Conservation (phyloP, 495 filamentous ascomycete species). For the Podospora appendiculata region DNA sequence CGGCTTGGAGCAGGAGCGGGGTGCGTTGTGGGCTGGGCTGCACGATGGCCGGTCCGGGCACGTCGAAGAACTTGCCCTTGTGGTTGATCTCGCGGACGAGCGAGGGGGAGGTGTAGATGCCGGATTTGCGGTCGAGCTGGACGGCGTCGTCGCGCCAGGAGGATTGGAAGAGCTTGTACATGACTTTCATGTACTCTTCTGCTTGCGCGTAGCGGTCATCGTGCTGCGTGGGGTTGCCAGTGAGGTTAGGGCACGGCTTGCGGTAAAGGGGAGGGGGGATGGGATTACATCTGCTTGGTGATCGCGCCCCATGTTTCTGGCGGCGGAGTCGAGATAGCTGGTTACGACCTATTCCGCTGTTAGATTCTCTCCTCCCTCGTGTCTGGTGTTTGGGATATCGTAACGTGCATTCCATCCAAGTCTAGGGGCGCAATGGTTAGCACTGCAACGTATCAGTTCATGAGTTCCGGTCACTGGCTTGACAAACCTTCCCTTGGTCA, state of each 20-base stretch:
- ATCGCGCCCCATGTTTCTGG: conserved; percentile 49
- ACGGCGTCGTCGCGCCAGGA: conserved; percentile 65
- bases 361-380: too few relatives aligned
- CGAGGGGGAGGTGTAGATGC: conserved; percentile 53
- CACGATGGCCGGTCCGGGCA: conserved; percentile 57
- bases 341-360: conserved; percentile 46
- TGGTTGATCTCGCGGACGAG: conserved; percentile 59
- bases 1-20: conserved; percentile 58
- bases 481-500: conserved; percentile 48
- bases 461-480: not conserved
- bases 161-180: conserved; percentile 64
- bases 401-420: conserved; percentile 51
- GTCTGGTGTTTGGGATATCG: too few relatives aligned
- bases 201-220: conserved; percentile 61
- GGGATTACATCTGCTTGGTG: conserved; percentile 41
- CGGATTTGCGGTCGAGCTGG: conserved; percentile 42
- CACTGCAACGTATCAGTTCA: too few relatives aligned
- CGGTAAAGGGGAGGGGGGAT: not conserved
- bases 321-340: conserved; percentile 59
- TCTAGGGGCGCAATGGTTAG: conserved; percentile 10
- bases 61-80: conserved; percentile 54
- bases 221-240: conserved; percentile 37
- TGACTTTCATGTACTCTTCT: conserved; percentile 60
- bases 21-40: conserved; percentile 60
- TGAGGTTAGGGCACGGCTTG: conserved; percentile 1